Evolutionary conservation across 2,329 filamentous ascomycete species (phyloP), one percentile per base, ranked within the genome.

Genomic region (Talaromyces pinophilus): DNA sequence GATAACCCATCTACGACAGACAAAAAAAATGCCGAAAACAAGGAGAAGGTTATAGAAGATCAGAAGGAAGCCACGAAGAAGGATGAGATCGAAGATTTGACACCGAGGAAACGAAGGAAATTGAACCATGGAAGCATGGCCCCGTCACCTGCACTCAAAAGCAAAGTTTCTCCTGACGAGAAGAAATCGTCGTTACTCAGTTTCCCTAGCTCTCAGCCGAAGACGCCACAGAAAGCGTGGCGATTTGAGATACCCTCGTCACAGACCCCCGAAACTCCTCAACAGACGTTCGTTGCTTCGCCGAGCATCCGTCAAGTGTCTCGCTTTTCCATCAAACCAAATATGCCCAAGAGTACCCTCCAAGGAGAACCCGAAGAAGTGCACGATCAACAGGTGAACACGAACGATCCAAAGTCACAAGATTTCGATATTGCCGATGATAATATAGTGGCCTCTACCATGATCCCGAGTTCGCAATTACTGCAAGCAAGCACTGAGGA

Each of bases 211-310:
- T 17, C 22, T 33, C 57, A 38, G 50, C 76, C 75, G 38, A 63
- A 70, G 6, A 81, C 79, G 0, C 79, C 79, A 5, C 72, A 69
- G 50, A 80, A 78, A 67, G 17, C 10, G n/a, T 40, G 46, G n/a
- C 74, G 67, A 55, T 67, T 72, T 8, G 77, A 79, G 63, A 76
- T 81, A 63, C 79, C 78, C 5, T 81, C 79, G 3, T 81, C 79
- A 6, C 79, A 81, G 48, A 80, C 79, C 7, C 79, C 79, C 1
- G 78, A 81, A 69, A 80, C 78, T 54, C 78, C 79, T 22, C 76
- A 75, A 1, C 55, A 80, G 15, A 72, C 73, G 11, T 68, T 78
- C n/a, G 74, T 78, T 35, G 73, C 77, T n/a, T 75, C 77, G 10
- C 77, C 74, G 38, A 73, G 77, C 54, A 75, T 77, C 48, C 71